Base-by-base conservation (phyloP, 106 monocot genomes). In the Dioscorea alata region DNA sequence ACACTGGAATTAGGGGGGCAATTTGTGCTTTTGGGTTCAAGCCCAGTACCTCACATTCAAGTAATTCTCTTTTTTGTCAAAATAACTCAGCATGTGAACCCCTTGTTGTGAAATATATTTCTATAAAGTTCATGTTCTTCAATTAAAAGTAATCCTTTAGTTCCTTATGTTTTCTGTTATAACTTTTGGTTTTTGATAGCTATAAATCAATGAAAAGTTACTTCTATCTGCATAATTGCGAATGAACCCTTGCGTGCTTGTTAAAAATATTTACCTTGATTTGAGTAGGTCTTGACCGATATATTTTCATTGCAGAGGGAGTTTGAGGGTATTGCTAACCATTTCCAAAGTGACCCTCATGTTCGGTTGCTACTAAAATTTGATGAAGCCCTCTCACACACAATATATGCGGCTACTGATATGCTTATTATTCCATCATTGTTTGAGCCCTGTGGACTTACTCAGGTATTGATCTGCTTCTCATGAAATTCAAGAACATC, bases 361-460 rank as follows among this genome's bases (percentile, higher is more conserved):
- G 67, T 63, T 58, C 78, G 88, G 61, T 64, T 96, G 73, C 15
- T 96, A 68, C 62, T 96, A 50, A 82, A 91, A 59, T 96, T 88
- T 74, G 88, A 96, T 82, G 88, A 96, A 69, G 80, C 73, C 59
- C 87, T 96, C 71, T 91, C 91, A 22, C 95, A 86, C 80, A 66
- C 63, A 33, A 91, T 96, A 51, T 96, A 76, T 80, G 91, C 91
- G 23, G 91, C 88, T 67, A 82, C 86, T 33, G 91, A 96, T 73
- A 86, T 96, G 91, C 74, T 96, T 70, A 71, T 96, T 60, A 76
- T 96, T 54, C 95, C 95, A 21, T 96, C 95, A 72, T 79, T 96
- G 8, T 96, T 86, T 63, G 91, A 96, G 73, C 95, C 95, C 31
- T 96, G 95, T 72, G 95, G 95, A 23, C 95, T 96, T 70, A 96